A percentile compares a stretch with the other conserved stretches of the same genome.
phyloP scores from a whole-genome alignment of 1,139 yeast species.

The Geotrichum cucujoidarum region DNA sequence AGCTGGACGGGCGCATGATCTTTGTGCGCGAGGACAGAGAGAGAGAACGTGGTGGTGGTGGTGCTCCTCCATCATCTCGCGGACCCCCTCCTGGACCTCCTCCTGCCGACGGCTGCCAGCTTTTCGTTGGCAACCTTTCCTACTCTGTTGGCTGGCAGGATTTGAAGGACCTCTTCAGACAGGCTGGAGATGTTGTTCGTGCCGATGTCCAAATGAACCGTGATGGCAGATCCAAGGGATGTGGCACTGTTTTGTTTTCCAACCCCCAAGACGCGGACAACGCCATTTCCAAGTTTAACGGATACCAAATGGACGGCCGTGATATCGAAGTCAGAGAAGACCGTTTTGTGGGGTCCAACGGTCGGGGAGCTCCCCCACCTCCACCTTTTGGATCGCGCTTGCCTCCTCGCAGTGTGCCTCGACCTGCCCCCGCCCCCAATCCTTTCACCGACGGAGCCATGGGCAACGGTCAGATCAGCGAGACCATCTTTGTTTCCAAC shows the following conservation, averaged over 20 bases:
- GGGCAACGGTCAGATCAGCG: constrained; percentile 61
- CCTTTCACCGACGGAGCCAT: constrained; percentile 61
- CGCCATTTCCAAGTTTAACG: constrained; percentile 88
- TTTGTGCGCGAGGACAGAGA: constrained; percentile 69
- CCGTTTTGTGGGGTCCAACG: constrained; percentile 49
- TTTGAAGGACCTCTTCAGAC: constrained; percentile 75
- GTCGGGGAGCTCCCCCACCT: constrained; percentile 42
- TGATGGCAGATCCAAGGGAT: constrained; percentile 79
- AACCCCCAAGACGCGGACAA: constrained; percentile 78
- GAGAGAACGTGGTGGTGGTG: constrained; percentile 28
- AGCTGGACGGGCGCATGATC: constrained; percentile 71
- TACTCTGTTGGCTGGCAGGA: constrained; percentile 79
- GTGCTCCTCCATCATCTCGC: constrained; percentile 23
- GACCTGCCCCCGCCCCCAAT: constrained; percentile 23
- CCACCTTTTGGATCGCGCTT: constrained; percentile 20
- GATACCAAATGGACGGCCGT: constrained; percentile 87
- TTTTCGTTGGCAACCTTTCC: constrained; percentile 80
- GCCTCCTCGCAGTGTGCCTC: constrained; percentile 24
- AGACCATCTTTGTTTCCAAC: constrained; percentile 66
- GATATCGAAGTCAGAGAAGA: constrained; percentile 64
- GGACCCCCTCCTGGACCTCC: constrained; percentile 23
- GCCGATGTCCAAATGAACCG: constrained; percentile 72
- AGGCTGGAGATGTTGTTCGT: constrained; percentile 67
- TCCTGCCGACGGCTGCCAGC: constrained; percentile 45
- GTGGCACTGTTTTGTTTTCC: constrained; percentile 87